Percentiles rank a stretch among this genome's conserved stretches.
These are phyloP conservation scores for Irineochytrium annulatum DNA, from an alignment of 192 early-diverging fungal species.

Conservation along the genomic window DNA sequence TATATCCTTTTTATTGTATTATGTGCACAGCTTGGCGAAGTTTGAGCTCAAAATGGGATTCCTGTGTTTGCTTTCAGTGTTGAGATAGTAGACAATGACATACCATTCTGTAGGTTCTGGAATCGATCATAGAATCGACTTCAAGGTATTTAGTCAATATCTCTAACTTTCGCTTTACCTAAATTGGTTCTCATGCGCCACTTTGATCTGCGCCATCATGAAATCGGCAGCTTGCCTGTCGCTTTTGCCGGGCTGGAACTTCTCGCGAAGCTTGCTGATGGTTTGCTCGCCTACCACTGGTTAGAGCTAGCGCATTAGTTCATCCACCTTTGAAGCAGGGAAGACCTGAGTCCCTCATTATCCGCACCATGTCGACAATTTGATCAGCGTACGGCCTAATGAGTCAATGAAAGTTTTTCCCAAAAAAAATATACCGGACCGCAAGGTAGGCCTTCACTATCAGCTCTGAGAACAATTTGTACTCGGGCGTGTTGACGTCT, in stretches of 20 bases:
- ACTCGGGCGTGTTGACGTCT: slow-evolving; percentile 71
- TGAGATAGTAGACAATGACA: too few species aligned
- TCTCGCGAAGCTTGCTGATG: slow-evolving; percentile 70
- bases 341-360: slow-evolving; percentile 94
- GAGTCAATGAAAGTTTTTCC: neutral
- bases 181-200: slow-evolving; percentile 90
- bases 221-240: slow-evolving; percentile 92
- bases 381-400: slow-evolving; percentile 83
- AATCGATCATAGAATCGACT: slow-evolving; percentile 52
- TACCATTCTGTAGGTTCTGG: slow-evolving; percentile 57
- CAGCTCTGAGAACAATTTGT: slow-evolving; percentile 84
- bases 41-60: neutral
- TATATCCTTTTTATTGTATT: neutral
- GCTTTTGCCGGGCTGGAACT: slow-evolving; percentile 86
- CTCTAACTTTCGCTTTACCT: slow-evolving; percentile 36
- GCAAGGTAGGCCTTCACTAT: slow-evolving; percentile 91
- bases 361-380: slow-evolving; percentile 79
- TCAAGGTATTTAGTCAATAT: neutral
- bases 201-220: slow-evolving; percentile 84
- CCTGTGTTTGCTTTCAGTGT: too few species aligned
- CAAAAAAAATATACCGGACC: slow-evolving; percentile 36
- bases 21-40: neutral
- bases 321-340: slow-evolving; percentile 98
- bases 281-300: slow-evolving; percentile 82
- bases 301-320: too few species aligned